Evolutionary conservation across 495 filamentous ascomycete genomes (phyloP), one percentile per base, ranked within the genome.

Genomic region (Podospora australis): DNA sequence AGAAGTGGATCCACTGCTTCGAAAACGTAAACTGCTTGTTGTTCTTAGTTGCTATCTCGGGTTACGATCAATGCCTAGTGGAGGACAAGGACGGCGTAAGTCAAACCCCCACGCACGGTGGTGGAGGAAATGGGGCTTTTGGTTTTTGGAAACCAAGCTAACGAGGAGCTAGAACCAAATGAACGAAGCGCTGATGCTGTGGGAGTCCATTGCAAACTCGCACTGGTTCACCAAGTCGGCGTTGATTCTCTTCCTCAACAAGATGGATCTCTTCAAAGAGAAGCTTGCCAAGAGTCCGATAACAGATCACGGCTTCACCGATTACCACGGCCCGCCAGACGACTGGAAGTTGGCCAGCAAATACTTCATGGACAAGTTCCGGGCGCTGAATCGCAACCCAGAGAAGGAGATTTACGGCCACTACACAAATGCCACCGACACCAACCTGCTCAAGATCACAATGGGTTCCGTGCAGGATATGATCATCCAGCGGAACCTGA

Each of bases 1-100:
- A 98, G 78, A 98, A 98, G 69, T 98, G 92, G 92, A 96, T 98
- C 55, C 92, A 98, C 63, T 96, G 92, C 69, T 98, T 98, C 65
- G 92, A 98, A 61, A 95, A 95, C 58, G 92, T 98, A 52, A 90
- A 88, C 48, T 86, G 85, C 62, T 73, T 98, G 29, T 75, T 98
- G 38, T 98, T 98, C 70, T 79, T 98, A 60, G 92, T 95, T 41
- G 92, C 92, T 26, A 84, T 98, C 54, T 95, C 89, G 49, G 92
- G 91, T 29, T 98, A 97, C 62, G 92, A 98, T 64, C 92, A 98
- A 67, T 91, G 91, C 57, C 71, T 98, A 17, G 88, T 97, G 2
- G 92, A 98, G 69, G 92, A 98, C 64, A 92, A 95, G 68, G 95
- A 92, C 54, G 94, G 89, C 39, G 90, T 96, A 78, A 70, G 88